A percentile compares a stretch with the other conserved stretches of the same genome.
phyloP scores from a whole-genome alignment of 164 flowering plant species.

The Chimonanthus praecox region DNA sequence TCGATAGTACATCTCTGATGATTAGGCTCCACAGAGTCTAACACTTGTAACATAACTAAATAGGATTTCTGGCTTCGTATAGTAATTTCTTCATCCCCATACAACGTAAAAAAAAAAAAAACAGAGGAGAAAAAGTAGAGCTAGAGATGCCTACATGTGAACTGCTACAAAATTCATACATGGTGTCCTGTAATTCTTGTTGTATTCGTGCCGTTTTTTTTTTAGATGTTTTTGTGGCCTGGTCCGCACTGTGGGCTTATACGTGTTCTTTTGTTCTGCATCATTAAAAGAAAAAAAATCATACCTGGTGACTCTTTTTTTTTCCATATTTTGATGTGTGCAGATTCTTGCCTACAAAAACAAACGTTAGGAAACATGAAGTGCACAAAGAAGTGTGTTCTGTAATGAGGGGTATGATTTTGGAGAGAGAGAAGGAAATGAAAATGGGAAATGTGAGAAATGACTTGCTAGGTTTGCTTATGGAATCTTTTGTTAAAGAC shows the following conservation, averaged over 20 bases:
- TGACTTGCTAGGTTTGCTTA: conserved; percentile 38
- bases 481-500: conserved; percentile 34
- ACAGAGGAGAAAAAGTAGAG: no score
- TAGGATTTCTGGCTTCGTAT: no score
- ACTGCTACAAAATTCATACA: not conserved
- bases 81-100: no score
- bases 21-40: no score
- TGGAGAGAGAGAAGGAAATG: conserved; percentile 26
- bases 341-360: conserved; percentile 33
- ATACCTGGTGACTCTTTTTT: not conserved
- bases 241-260: no score
- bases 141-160: no score
- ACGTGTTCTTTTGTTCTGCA: no score
- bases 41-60: no score
- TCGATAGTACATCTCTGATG: no score
- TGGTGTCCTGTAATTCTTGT: not conserved
- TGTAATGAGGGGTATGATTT: conserved; percentile 23
- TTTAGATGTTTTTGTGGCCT: no score
- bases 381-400: conserved; percentile 19
- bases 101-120: no score
- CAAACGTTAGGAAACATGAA: conserved; percentile 33
- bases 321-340: not conserved
- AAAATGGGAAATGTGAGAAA: conserved; percentile 11
- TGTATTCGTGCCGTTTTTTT: no score
- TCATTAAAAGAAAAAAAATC: not conserved